A percentile compares a stretch with the other conserved stretches of the same genome.
Evolutionary conservation across 225 moss, liverwort and hornwort genomes (phyloP).

Genomic region (Polytrichum formosum): DNA sequence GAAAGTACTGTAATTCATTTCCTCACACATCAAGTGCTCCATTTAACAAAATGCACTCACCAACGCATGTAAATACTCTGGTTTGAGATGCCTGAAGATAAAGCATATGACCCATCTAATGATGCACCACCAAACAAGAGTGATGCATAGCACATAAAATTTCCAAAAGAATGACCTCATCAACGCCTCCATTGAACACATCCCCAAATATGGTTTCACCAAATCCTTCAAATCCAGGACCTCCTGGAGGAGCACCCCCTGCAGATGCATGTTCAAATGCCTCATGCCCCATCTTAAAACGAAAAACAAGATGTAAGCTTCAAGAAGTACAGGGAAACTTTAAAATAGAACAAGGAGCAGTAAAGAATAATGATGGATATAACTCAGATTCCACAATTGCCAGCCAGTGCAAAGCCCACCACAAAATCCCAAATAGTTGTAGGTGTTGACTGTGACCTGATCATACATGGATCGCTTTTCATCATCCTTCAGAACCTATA

Average conservation of each 20-base stretch:
- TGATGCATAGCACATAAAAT: no score
- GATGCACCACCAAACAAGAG: not conserved
- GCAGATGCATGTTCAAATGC: conserved; percentile 61
- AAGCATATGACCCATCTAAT: not conserved
- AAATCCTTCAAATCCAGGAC: conserved; percentile 44
- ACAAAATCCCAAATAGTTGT: not conserved
- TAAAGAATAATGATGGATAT: no score
- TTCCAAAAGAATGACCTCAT: conserved; percentile 28
- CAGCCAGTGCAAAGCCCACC: no score
- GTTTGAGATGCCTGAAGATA: not conserved
- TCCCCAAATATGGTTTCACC: conserved; percentile 49
- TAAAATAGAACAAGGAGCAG: no score
- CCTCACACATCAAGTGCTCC: no score
- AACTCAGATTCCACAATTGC: no score
- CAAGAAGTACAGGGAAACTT: no score
- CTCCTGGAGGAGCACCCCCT: conserved; percentile 43
- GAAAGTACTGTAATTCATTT: no score
- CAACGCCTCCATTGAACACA: conserved; percentile 44
- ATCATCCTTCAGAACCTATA: conserved; percentile 70
- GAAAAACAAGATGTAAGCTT: not conserved
- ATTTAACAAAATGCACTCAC: no score
- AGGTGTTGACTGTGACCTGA: conserved; percentile 27
- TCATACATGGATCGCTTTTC: conserved; percentile 69
- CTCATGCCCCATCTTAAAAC: conserved; percentile 49
- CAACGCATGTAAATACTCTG: not conserved